These are phyloP conservation scores for Stemphylium lycopersici DNA, from an alignment of 2,329 filamentous ascomycete genomes.

Conservation along the genomic window DNA sequence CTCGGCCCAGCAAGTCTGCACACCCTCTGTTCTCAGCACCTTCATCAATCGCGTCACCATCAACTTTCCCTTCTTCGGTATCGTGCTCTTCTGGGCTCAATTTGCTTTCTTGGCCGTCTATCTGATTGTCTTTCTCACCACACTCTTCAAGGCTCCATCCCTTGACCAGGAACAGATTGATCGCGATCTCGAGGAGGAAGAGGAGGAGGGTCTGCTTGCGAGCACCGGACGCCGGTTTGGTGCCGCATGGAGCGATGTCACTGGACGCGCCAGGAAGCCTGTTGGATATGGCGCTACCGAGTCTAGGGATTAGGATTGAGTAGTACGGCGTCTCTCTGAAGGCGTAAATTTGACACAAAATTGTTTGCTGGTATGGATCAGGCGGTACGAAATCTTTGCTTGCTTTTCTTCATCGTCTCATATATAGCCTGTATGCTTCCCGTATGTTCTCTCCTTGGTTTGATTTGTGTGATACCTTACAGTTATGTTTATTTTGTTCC, in stretches of 20 bases:
- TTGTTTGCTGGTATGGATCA: not conserved
- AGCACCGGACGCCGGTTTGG: constrained; percentile 82
- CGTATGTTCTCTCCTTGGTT: no score
- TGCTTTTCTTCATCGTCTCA: no score
- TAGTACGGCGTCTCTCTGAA: not conserved
- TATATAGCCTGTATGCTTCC: no score
- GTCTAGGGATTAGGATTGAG: not conserved
- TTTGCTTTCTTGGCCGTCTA: constrained; percentile 89
- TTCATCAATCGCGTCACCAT: constrained; percentile 92
- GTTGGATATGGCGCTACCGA: constrained; percentile 38
- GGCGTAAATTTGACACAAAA: not conserved
- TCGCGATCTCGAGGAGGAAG: constrained; percentile 86
- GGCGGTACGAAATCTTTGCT: no score
- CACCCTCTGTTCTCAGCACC: constrained; percentile 86
- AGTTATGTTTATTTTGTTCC: no score
- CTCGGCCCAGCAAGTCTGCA: constrained; percentile 83
- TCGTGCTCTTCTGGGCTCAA: constrained; percentile 94
- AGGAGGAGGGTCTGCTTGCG: constrained; percentile 90
- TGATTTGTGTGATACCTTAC: no score
- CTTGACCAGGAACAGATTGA: constrained; percentile 80
- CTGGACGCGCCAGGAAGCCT: constrained; percentile 58
- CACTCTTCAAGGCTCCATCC: constrained; percentile 79
- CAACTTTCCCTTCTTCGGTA: constrained; percentile 94
- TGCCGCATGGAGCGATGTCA: constrained; percentile 88
- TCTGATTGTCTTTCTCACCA: constrained; percentile 77